Conservation (phyloP, 78 protist genomes). For the Dictyostelium brefeldianum region DNA sequence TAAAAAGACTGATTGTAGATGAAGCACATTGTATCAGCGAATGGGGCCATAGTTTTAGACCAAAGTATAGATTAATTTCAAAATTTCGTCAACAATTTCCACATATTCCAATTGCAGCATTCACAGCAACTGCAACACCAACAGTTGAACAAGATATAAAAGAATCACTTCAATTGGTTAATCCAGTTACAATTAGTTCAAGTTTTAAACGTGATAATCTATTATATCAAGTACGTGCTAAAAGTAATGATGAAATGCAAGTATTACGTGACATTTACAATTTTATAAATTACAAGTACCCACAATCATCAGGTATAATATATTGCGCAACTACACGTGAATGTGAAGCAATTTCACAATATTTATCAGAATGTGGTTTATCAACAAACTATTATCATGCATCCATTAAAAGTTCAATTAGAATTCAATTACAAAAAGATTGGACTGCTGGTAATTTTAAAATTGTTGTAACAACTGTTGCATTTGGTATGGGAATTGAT, state of each 20-base stretch:
- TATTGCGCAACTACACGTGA: slow-evolving; percentile 67
- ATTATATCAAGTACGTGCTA: slow-evolving; percentile 17
- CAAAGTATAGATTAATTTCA: slow-evolving; percentile 41
- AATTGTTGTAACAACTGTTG: slow-evolving; percentile 97
- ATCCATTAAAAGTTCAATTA: neutral
- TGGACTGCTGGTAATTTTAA: slow-evolving; percentile 85
- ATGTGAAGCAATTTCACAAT: slow-evolving; percentile 80
- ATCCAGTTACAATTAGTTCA: slow-evolving; percentile 8
- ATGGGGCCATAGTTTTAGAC: slow-evolving; percentile 96
- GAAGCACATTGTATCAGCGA: slow-evolving; percentile 95
- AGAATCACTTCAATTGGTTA: neutral
- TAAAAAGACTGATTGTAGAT: slow-evolving; percentile 77
- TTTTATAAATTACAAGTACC: neutral
- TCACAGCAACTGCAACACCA: slow-evolving; percentile 90
- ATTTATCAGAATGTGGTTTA: slow-evolving; percentile 38
- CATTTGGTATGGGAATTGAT: slow-evolving; percentile 99
- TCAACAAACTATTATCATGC: slow-evolving; percentile 85
- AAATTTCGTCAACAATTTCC: slow-evolving; percentile 24
- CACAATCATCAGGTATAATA: slow-evolving; percentile 39
- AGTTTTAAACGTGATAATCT: slow-evolving; percentile 36
- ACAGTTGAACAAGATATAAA: slow-evolving; percentile 48
- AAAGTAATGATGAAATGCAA: neutral
- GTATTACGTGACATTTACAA: slow-evolving; percentile 1
- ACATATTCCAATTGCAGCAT: slow-evolving; percentile 71
- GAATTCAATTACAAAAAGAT: slow-evolving; percentile 43